Base-by-base conservation (phyloP, 129 eudicot genomes). In the Silybum marianum region DNA sequence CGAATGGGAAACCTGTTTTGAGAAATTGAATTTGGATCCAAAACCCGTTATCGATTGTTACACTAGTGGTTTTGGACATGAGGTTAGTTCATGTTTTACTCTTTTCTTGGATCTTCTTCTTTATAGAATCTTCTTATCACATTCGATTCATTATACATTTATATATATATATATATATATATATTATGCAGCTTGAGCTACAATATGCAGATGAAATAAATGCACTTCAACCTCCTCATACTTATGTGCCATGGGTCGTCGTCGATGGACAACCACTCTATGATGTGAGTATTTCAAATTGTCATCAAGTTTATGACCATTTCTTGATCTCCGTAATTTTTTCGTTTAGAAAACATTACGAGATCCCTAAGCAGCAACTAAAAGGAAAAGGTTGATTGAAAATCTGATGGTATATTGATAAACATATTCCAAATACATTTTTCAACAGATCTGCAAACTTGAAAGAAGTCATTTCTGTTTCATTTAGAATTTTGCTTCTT, bases 171-270 rank as follows among this genome's bases (percentile, higher is more conserved):
- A n/a, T n/a, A n/a, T n/a, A n/a, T n/a, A n/a, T n/a, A n/a, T n/a
- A n/a, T 58, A 22, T 62, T 76, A 0, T 87, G 86, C 89, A 92
- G 97, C 97, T 94, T 81, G 92, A 88, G 85, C 86, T 94, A 12
- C 67, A 79, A 77, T 92, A 93, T 82, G 98, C 91, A 13, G 97
- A 88, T 13, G 90, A 87, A 76, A 96, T 93, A 63, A 82, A 84
- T 79, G 90, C 91, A 32, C 98, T 96, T 68, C 80, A 91, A 82
- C 99, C 99, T 76, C 93, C 93, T 72, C 99, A 96, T 84, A 75
- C 54, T 46, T 96, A 93, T 40, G 99, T 96, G 19, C 99, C 99
- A 28, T 96, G 99, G 99, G 95, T 96, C 16, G 90, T 86, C 48
- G 92, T 96, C 24, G 83, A 96, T 76, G 98, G 98, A 69, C 84